Percentiles rank a stretch among this genome's conserved stretches.
These are phyloP conservation scores for Hortiboletus campestris DNA, from an alignment of 768 basidiomycete species.

Conservation along the genomic window DNA sequence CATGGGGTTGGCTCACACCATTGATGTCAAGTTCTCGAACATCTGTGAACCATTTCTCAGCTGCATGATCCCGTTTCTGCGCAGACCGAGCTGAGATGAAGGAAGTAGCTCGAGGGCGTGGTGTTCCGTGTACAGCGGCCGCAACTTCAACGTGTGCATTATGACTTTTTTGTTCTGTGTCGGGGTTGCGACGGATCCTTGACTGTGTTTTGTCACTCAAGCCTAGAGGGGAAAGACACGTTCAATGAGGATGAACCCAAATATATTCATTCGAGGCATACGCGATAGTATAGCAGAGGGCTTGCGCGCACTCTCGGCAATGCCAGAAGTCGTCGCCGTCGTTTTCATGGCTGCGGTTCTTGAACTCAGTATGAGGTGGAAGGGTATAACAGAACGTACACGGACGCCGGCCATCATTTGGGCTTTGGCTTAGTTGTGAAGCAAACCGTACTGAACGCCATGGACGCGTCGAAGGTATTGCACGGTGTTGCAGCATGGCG, in stretches of 20 bases:
- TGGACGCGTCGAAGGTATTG: background rate
- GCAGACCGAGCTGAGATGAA: conserved; percentile 24
- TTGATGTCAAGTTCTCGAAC: conserved; percentile 21
- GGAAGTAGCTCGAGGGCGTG: conserved; percentile 11
- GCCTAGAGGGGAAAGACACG: conserved; percentile 10
- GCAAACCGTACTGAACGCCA: conserved; percentile 9
- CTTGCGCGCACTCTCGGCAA: background rate
- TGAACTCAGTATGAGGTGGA: conserved; percentile 3
- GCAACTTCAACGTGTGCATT: background rate
- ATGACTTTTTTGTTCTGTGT: background rate
- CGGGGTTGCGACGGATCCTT: conserved; percentile 1
- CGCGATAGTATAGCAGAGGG: conserved; percentile 19
- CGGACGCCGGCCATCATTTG: background rate
- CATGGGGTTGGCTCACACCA: background rate
- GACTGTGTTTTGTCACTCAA: conserved; percentile 11
- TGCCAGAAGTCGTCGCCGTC: background rate
- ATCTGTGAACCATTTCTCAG: conserved; percentile 24
- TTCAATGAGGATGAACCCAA: background rate
- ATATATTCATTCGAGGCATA: conserved; percentile 12
- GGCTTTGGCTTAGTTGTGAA: conserved; percentile 4
- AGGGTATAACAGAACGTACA: background rate
- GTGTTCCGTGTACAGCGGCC: background rate
- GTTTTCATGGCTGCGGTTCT: conserved; percentile 1
- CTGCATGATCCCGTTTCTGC: conserved; percentile 19
- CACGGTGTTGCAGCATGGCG: conserved; percentile 20